phyloP scores from a whole-genome alignment of 768 basidiomycete genomes.

The Dictyophora rubrovolvata region DNA sequence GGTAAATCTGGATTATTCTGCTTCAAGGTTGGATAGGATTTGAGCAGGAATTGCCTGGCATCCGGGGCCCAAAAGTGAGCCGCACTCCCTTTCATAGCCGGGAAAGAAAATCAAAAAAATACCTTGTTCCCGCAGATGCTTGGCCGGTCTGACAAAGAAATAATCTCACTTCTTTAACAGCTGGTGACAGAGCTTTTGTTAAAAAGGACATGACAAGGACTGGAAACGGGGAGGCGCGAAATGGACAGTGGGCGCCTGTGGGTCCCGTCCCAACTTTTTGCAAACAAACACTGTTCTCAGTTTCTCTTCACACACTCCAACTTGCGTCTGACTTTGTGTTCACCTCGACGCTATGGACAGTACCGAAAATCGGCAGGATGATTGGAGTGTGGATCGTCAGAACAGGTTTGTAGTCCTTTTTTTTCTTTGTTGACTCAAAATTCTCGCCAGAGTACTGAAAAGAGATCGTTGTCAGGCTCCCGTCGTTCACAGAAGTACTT shows the following conservation, averaged over 20 bases:
- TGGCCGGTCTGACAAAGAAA: constrained; percentile 68
- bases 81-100: background rate
- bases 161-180: constrained; percentile 70
- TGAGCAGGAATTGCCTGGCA: constrained; percentile 65
- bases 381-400: constrained; percentile 61
- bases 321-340: background rate
- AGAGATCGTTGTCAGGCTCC: constrained; percentile 33
- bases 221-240: constrained; percentile 6
- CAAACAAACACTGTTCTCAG: constrained; percentile 5
- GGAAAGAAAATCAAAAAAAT: constrained; percentile 13
- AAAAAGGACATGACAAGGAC: constrained; percentile 44
- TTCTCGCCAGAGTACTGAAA: background rate
- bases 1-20: constrained; percentile 82
- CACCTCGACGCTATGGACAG: constrained; percentile 34
- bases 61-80: background rate
- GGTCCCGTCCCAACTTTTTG: background rate
- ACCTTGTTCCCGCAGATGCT: constrained; percentile 77
- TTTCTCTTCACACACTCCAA: constrained; percentile 6
- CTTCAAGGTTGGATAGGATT: constrained; percentile 67
- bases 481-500: constrained; percentile 86
- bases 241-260: constrained; percentile 3
- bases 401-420: constrained; percentile 26
- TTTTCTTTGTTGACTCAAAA: background rate
- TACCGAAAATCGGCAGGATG: constrained; percentile 52
- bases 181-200: constrained; percentile 64